These are phyloP conservation scores for Aspergillus haitiensis DNA, from an alignment of 495 filamentous ascomycete species.

Conservation along the genomic window DNA sequence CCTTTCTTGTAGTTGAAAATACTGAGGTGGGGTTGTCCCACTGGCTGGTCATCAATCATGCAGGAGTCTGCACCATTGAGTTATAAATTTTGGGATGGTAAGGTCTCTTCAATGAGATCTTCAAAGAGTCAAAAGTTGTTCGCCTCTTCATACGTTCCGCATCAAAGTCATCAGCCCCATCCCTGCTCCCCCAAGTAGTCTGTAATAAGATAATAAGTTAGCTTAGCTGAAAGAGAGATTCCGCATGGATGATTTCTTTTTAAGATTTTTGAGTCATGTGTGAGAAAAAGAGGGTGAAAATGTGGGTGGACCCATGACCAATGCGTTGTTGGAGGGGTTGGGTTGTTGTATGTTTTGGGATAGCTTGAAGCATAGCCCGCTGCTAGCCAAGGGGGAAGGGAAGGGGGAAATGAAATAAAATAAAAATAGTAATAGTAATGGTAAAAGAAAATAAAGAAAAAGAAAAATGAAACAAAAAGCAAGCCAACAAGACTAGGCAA, in stretches of 20 bases:
- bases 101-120: slow-evolving; percentile 40
- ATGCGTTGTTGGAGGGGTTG: slow-evolving; percentile 10
- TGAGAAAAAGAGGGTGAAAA: slow-evolving; percentile 5
- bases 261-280: neutral
- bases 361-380: slow-evolving; percentile 1
- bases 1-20: neutral
- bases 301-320: slow-evolving; percentile 1
- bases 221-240: neutral
- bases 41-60: slow-evolving; percentile 8
- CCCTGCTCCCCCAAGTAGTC: slow-evolving; percentile 61
- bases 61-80: slow-evolving; percentile 26
- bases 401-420: too few species aligned
- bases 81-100: slow-evolving; percentile 28
- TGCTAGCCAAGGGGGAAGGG: neutral
- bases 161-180: slow-evolving; percentile 58
- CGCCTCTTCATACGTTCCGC: slow-evolving; percentile 56
- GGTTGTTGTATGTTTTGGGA: neutral
- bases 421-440: too few species aligned
- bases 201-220: slow-evolving; percentile 25
- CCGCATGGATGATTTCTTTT: too few species aligned
- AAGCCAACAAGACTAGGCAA: neutral
- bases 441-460: too few species aligned
- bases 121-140: slow-evolving; percentile 43
- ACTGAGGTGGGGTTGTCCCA: neutral
- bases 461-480: too few species aligned